Conservation (phyloP, 768 basidiomycete genomes). For the Lentinus brumalis region DNA sequence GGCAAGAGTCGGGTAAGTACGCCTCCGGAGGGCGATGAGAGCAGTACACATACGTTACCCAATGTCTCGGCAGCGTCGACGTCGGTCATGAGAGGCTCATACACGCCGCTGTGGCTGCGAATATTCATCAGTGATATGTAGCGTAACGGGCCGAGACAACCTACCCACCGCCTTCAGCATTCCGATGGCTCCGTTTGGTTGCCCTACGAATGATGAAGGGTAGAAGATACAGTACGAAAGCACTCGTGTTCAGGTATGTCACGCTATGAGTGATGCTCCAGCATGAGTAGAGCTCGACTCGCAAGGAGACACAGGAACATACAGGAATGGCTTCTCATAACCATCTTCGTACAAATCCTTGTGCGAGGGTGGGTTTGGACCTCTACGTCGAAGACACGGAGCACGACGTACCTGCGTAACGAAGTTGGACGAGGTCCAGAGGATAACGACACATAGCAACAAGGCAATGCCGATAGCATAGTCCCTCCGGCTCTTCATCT, state of each 20-base stretch:
- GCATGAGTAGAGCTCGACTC: neutral
- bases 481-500: slow-evolving; percentile 29
- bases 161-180: slow-evolving; percentile 15
- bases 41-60: slow-evolving; percentile 12
- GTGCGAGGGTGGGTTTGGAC: neutral
- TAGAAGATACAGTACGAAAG: slow-evolving; percentile 83
- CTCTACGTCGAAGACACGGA: neutral
- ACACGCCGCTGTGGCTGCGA: slow-evolving; percentile 23
- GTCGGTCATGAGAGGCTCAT: slow-evolving; percentile 33
- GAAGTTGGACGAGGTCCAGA: slow-evolving; percentile 91
- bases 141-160: neutral
- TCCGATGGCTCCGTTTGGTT: slow-evolving; percentile 20
- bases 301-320: slow-evolving; percentile 27
- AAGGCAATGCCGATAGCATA: slow-evolving; percentile 66
- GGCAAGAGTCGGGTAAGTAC: neutral
- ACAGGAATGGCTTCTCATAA: slow-evolving; percentile 92
- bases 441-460: slow-evolving; percentile 72
- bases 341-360: slow-evolving; percentile 58
- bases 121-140: slow-evolving; percentile 1
- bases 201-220: slow-evolving; percentile 50
- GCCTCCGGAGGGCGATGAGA: neutral
- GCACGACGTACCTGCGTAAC: slow-evolving; percentile 65
- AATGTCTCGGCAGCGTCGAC: slow-evolving; percentile 19
- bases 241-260: slow-evolving; percentile 89
- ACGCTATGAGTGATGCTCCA: slow-evolving; percentile 46